Conservation (phyloP, 768 basidiomycete genomes). For the Xanthoconium stramineum region DNA sequence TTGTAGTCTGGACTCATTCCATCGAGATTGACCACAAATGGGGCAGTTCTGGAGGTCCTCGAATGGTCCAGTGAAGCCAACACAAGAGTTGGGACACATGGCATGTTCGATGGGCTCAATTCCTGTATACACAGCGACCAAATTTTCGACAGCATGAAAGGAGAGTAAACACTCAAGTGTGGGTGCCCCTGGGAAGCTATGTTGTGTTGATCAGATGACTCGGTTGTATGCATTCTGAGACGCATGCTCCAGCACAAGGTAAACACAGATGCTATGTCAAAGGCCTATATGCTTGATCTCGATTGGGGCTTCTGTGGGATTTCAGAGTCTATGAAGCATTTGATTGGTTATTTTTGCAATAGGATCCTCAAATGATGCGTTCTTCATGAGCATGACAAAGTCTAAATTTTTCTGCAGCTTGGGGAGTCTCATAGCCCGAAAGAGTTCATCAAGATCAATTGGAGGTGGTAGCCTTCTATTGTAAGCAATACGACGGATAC, state of each 20-base stretch:
- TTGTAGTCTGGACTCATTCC: neutral
- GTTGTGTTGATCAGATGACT: neutral
- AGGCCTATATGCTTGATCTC: neutral
- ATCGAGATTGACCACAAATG: neutral
- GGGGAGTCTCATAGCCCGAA: no score
- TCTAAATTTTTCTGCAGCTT: no score
- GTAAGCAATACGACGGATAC: no score
- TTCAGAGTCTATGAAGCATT: neutral
- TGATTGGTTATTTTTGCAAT: neutral
- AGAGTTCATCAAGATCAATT: no score
- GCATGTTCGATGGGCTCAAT: neutral
- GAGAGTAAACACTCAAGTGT: neutral
- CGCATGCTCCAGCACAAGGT: neutral
- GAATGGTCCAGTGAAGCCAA: neutral
- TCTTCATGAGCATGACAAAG: neutral
- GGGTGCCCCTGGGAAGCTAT: neutral
- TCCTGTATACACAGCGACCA: neutral
- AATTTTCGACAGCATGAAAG: neutral
- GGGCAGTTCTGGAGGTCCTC: neutral
- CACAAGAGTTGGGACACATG: neutral
- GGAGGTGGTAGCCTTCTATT: no score
- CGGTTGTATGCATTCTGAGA: neutral
- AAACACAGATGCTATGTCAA: neutral
- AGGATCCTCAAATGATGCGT: neutral
- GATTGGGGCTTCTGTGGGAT: neutral